Base-by-base conservation (phyloP, 169 alveolate genomes). In the Plasmodium gonderi region DNA sequence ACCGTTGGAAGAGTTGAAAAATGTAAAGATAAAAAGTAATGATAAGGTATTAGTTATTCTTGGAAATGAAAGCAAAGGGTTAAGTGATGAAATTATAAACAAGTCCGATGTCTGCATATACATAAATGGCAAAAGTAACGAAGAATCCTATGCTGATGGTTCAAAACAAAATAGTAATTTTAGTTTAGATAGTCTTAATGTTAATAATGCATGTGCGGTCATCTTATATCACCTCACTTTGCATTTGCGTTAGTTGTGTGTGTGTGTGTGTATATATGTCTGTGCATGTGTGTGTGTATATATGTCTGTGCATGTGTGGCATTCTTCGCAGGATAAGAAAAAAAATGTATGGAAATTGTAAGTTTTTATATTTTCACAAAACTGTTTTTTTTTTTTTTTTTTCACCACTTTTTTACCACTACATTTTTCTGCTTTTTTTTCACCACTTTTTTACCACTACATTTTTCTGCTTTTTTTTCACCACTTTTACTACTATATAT, bases 11-110 rank as follows among this genome's bases (percentile, higher is more conserved):
- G 64, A 82, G 17, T 31, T 82, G 44, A 75, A 69, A 44, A 69
- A 82, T 54, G 64, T 69, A 17, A 8, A 47, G 60, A 17, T 82
- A 40, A 69, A 3, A 12, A 47, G 38, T 17, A 69, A 69, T 42
- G 91, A 82, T 3, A 82, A 69, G 17, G 26, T 47, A 2, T 45
- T 82, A 36, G 40, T 82, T 36, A 82, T 82, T 54, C 42, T 82
- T 4, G 91, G 91, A 29, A 82, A 82, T 40, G 91, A 82, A 54
- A 68, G 77, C 47, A 82, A 82, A 45, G 91, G 91, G 23, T 31
- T 82, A 7, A 68, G 60, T 38, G 80, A 82, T 6, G 82, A 82
- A 5, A 82, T 82, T 0, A 23, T 82, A 14, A 51, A 82, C 8
- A 67, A 54, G 2, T 82, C 91, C 14, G 91, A 82, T 20, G 31